A percentile compares a stretch with the other conserved stretches of the same genome.
Evolutionary conservation across 257 asterid species (phyloP).

Genomic region (Plectranthus barbatus): DNA sequence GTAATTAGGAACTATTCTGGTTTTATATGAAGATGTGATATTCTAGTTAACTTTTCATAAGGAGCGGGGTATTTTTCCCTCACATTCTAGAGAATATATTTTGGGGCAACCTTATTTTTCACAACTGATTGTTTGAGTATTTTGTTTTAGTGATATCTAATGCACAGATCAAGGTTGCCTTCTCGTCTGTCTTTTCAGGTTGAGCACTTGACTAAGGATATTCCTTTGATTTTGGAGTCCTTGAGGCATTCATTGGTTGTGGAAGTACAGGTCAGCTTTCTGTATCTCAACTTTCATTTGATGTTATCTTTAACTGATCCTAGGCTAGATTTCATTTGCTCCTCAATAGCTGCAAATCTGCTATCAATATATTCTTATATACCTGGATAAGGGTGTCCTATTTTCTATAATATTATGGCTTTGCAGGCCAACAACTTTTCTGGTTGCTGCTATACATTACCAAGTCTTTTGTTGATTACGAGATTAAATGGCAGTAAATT

Average conservation of each 20-base stretch:
- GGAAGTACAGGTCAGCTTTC: conserved; percentile 60
- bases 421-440: not conserved
- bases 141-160: not conserved
- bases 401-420: not conserved
- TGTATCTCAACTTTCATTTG: not conserved
- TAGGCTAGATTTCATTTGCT: not conserved
- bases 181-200: conserved; percentile 47
- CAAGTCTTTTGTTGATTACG: not conserved
- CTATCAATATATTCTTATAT: not conserved
- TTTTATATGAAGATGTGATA: not conserved
- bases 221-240: conserved; percentile 57
- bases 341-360: not conserved
- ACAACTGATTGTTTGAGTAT: not conserved
- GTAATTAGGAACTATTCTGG: not conserved
- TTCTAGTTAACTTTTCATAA: not conserved
- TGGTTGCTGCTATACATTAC: not conserved
- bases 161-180: conserved; percentile 26
- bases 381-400: not conserved
- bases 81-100: not conserved
- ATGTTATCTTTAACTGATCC: not conserved
- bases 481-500: not conserved
- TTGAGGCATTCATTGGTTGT: conserved; percentile 48
- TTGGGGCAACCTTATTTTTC: not conserved
- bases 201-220: conserved; percentile 43
- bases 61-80: not conserved